Conservation (phyloP, 2,329 filamentous ascomycete species). For the Colletotrichum sp. region DNA sequence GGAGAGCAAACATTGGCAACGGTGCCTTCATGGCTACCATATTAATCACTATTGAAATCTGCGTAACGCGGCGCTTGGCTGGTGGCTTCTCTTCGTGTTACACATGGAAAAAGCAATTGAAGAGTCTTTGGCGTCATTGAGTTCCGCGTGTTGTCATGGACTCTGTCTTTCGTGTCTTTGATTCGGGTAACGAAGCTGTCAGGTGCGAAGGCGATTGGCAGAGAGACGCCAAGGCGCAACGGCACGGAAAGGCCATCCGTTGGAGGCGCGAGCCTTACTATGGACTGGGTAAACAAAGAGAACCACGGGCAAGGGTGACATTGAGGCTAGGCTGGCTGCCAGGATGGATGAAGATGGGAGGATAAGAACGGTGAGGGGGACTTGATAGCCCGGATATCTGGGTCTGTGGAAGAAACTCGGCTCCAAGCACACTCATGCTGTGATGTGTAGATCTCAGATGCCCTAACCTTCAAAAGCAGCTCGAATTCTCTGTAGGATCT, state of each 20-base stretch:
- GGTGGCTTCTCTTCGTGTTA: not conserved
- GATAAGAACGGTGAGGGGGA: not conserved
- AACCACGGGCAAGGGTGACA: not conserved
- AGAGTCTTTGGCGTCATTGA: not conserved
- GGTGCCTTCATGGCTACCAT: not conserved
- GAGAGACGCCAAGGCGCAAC: not conserved
- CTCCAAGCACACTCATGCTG: not conserved
- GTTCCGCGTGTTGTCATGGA: not conserved
- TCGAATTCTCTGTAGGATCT: not conserved
- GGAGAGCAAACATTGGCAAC: not conserved
- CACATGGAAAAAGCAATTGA: not conserved
- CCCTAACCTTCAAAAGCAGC: not conserved
- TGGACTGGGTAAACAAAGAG: not conserved
- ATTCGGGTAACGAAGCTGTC: not conserved
- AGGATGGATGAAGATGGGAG: not conserved
- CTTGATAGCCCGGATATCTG: not conserved
- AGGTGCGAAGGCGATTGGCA: slow-evolving; percentile 1
- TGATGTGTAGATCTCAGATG: not conserved
- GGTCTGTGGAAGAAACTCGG: not conserved
- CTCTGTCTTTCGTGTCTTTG: not conserved
- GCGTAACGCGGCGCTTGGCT: not conserved
- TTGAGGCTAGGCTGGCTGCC: not conserved
- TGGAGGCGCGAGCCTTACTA: not conserved
- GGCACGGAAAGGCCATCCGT: not conserved
- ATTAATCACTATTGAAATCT: not conserved